A percentile compares a stretch with the other conserved stretches of the same genome.
Conservation (phyloP, 2,329 filamentous ascomycete species). For the Sclerotiophoma versabilis region DNA sequence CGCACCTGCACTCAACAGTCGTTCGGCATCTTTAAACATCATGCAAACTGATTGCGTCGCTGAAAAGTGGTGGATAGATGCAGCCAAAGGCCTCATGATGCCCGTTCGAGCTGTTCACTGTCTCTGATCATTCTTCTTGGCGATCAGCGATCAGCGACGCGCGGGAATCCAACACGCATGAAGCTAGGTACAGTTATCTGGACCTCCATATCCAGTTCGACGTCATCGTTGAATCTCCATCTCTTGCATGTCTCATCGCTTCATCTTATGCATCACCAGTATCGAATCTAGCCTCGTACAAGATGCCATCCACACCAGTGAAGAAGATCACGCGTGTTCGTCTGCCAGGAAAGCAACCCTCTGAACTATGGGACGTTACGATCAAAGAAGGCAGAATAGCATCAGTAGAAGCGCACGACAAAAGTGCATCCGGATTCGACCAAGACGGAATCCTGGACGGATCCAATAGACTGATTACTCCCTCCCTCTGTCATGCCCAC, state of each 20-base stretch:
- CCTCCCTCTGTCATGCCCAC: conserved; percentile 73
- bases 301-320: conserved; percentile 13
- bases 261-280: neutral
- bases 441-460: conserved; percentile 50
- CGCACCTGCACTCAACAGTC: conserved; percentile 16
- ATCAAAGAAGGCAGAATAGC: conserved; percentile 45
- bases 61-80: neutral
- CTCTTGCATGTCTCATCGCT: neutral
- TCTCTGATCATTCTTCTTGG: conserved; percentile 20
- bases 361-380: conserved; percentile 48
- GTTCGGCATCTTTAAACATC: conserved; percentile 7
- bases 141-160: conserved; percentile 12
- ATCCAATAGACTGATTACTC: conserved; percentile 54
- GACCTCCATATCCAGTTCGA: conserved; percentile 12
- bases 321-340: conserved; percentile 45
- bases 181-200: conserved; percentile 12
- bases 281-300: neutral
- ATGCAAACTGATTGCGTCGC: conserved; percentile 2
- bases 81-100: neutral
- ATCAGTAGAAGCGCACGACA: conserved; percentile 42
- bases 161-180: conserved; percentile 3
- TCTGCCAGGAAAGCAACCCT: conserved; percentile 39
- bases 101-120: conserved; percentile 4
- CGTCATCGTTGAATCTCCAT: conserved; percentile 21
- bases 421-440: neutral